Conservation (phyloP, 2,329 filamentous ascomycete genomes). For the Pestalotiopsis sp. region DNA sequence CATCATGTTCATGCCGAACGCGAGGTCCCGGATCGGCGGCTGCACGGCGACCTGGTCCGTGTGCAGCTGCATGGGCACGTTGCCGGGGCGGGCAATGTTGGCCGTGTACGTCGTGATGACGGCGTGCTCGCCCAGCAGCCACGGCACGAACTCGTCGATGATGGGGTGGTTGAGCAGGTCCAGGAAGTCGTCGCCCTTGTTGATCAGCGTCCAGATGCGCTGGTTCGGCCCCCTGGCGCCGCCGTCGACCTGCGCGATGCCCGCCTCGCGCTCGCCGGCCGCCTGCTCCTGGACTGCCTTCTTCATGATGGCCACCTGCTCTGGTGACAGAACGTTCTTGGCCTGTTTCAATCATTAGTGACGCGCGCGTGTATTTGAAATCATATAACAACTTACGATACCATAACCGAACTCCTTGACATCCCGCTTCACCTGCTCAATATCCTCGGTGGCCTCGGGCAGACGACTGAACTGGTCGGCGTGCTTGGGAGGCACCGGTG, state of each 20-base stretch:
- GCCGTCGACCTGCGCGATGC: constrained; percentile 24
- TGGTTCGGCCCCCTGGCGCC: constrained; percentile 23
- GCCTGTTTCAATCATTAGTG: not conserved
- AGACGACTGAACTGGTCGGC: constrained; percentile 33
- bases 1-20: constrained; percentile 29
- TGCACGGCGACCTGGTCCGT: constrained; percentile 30
- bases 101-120: constrained; percentile 32
- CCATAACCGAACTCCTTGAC: constrained; percentile 30
- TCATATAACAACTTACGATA: constrained; percentile 18
- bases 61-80: constrained; percentile 30
- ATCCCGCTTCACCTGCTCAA: constrained; percentile 29
- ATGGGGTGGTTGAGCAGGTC: constrained; percentile 32
- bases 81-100: constrained; percentile 32
- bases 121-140: constrained; percentile 31
- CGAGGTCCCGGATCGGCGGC: constrained; percentile 26
- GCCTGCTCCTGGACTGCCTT: constrained; percentile 28
- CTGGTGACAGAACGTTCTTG: constrained; percentile 26
- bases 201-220: constrained; percentile 21
- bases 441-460: constrained; percentile 33
- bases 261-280: constrained; percentile 26
- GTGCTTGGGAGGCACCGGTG: constrained; percentile 20
- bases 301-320: constrained; percentile 26
- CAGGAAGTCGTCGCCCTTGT: constrained; percentile 18
- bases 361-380: constrained; percentile 22
- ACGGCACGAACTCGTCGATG: constrained; percentile 29